Evolutionary conservation across 2,329 filamentous ascomycete species (phyloP).

Genomic region (Paracorniculantispora psalliotae): DNA sequence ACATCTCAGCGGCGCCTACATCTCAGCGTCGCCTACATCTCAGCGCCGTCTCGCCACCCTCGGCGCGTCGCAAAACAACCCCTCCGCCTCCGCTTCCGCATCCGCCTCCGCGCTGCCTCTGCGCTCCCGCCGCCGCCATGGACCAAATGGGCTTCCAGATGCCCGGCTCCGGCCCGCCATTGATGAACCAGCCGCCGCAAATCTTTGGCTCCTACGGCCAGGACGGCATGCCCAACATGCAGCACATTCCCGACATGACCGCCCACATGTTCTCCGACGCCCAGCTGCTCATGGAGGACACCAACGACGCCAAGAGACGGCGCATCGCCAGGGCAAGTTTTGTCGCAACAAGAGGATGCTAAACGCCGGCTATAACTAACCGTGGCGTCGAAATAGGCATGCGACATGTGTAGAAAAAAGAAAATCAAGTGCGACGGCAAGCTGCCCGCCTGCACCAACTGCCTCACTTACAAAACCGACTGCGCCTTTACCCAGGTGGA

Average conservation of each 20-base stretch:
- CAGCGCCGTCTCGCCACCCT: background rate
- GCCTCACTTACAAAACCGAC: constrained; percentile 95
- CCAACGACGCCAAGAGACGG: constrained; percentile 79
- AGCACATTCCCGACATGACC: constrained; percentile 51
- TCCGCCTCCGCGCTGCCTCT: too few species aligned
- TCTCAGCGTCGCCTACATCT: background rate
- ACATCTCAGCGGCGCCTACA: too few species aligned
- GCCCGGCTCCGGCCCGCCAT: constrained; percentile 49
- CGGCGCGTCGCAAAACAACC: background rate
- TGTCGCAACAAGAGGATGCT: background rate
- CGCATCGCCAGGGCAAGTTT: constrained; percentile 77
- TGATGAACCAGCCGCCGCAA: constrained; percentile 62
- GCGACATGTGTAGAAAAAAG: constrained; percentile 94
- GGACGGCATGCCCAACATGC: constrained; percentile 52
- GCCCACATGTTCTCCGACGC: constrained; percentile 58
- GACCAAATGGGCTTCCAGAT: constrained; percentile 56
- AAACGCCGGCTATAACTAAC: background rate
- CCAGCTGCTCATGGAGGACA: constrained; percentile 54
- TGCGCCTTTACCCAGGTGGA: constrained; percentile 97
- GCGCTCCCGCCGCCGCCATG: constrained; percentile 33
- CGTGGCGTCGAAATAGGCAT: constrained; percentile 53
- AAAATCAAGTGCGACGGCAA: constrained; percentile 99
- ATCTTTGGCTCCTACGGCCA: constrained; percentile 61
- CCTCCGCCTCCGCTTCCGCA: background rate
- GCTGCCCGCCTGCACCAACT: constrained; percentile 90